Evolutionary conservation across 352 stramenopile genomes (phyloP).

Genomic region (Phytophthora foliorum): DNA sequence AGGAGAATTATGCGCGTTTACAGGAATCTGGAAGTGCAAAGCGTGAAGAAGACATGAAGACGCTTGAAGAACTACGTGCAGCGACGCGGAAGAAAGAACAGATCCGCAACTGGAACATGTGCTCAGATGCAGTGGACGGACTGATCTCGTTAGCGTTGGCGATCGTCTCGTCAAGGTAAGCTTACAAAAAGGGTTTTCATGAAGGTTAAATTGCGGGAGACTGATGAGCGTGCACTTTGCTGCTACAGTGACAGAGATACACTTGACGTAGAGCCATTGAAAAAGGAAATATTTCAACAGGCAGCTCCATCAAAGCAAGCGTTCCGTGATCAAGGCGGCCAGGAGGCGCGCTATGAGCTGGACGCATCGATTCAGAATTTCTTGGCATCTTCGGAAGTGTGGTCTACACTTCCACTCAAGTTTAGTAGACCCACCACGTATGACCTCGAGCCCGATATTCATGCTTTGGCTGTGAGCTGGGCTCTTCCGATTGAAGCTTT

Average conservation of each 20-base stretch:
- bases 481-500: slow-evolving; percentile 5
- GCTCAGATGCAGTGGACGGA: slow-evolving; percentile 40
- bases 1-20: slow-evolving; percentile 59
- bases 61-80: slow-evolving; percentile 43
- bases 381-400: slow-evolving; percentile 34
- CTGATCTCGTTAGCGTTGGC: slow-evolving; percentile 43
- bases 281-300: slow-evolving; percentile 32
- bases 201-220: background rate
- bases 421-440: slow-evolving; percentile 16
- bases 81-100: slow-evolving; percentile 35
- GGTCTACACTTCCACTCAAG: slow-evolving; percentile 34
- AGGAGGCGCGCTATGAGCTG: slow-evolving; percentile 38
- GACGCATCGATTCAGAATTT: slow-evolving; percentile 38
- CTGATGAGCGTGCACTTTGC: background rate
- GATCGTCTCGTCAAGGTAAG: slow-evolving; percentile 37
- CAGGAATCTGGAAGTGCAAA: slow-evolving; percentile 41
- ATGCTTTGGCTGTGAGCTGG: slow-evolving; percentile 23
- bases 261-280: slow-evolving; percentile 36
- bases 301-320: background rate
- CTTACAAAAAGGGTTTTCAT: background rate
- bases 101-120: slow-evolving; percentile 29
- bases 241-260: slow-evolving; percentile 23
- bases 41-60: slow-evolving; percentile 48
- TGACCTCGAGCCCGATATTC: slow-evolving; percentile 29
- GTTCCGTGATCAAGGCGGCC: slow-evolving; percentile 2